These are phyloP conservation scores for Chlamydomonas sp. DNA, from an alignment of 139 green algal species.

Conservation along the genomic window DNA sequence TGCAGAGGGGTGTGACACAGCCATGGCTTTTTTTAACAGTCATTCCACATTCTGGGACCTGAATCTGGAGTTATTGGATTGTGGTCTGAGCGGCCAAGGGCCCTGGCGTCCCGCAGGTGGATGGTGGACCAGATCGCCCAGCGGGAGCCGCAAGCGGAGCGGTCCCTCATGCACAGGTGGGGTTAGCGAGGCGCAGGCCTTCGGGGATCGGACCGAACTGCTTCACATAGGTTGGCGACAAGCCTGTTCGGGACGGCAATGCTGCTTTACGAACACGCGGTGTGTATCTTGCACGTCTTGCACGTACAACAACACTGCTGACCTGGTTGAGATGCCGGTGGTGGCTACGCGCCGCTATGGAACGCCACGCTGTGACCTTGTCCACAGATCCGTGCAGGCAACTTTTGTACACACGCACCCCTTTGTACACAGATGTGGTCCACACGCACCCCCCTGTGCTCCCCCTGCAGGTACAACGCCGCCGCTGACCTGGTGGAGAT, in stretches of 20 bases:
- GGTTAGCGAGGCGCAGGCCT: background rate
- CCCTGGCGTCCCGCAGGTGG: slow-evolving; percentile 19
- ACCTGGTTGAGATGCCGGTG: background rate
- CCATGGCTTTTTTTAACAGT: too few species aligned
- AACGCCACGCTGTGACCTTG: background rate
- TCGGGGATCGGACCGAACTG: background rate
- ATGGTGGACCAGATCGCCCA: slow-evolving; percentile 43
- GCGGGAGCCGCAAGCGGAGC: slow-evolving; percentile 39
- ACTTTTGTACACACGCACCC: background rate
- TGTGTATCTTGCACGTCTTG: background rate
- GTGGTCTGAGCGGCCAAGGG: background rate
- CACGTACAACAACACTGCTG: background rate
- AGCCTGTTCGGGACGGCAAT: background rate
- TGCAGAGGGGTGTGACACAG: background rate
- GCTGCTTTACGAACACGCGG: background rate
- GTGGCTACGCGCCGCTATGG: background rate
- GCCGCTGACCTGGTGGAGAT: slow-evolving; percentile 38
- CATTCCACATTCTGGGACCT: too few species aligned
- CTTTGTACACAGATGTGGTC: background rate
- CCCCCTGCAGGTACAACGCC: slow-evolving; percentile 4
- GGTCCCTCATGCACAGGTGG: slow-evolving; percentile 49
- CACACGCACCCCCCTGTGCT: background rate
- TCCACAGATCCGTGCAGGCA: background rate
- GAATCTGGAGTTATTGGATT: too few species aligned
- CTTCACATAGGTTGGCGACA: background rate